Conservation (phyloP, 345 rosid genomes). For the Euclidium syriacum region DNA sequence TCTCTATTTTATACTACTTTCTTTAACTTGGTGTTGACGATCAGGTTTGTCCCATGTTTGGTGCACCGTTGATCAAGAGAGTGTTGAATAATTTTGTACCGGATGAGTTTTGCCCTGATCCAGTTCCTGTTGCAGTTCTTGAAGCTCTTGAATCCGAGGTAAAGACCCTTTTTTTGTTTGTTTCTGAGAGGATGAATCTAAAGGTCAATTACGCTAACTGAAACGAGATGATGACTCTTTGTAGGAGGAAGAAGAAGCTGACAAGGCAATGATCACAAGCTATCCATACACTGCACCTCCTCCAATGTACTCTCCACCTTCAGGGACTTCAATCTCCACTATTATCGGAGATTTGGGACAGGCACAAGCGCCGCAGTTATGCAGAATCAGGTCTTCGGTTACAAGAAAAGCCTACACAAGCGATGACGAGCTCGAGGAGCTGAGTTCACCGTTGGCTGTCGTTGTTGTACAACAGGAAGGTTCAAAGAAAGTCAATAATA, state of each 20-base stretch:
- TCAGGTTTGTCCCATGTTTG: slow-evolving; percentile 80
- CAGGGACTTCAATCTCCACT: slow-evolving; percentile 41
- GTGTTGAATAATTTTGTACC: slow-evolving; percentile 63
- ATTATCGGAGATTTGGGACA: slow-evolving; percentile 40
- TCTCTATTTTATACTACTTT: not conserved
- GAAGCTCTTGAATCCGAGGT: slow-evolving; percentile 80
- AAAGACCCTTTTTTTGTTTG: slow-evolving; percentile 20
- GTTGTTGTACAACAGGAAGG: slow-evolving; percentile 34
- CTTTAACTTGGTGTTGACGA: not conserved
- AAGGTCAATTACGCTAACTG: slow-evolving; percentile 8
- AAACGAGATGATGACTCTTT: slow-evolving; percentile 8
- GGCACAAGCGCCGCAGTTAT: slow-evolving; percentile 38
- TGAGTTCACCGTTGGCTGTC: slow-evolving; percentile 60
- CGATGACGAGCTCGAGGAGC: slow-evolving; percentile 87
- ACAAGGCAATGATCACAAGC: slow-evolving; percentile 27
- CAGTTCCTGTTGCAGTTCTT: slow-evolving; percentile 69
- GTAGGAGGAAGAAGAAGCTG: slow-evolving; percentile 18
- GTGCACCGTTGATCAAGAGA: slow-evolving; percentile 68
- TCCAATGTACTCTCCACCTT: slow-evolving; percentile 56
- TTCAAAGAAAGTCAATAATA: slow-evolving; percentile 7
- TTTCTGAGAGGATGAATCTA: not conserved
- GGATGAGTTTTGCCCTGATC: slow-evolving; percentile 93
- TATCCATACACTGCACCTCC: slow-evolving; percentile 60
- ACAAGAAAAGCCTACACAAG: slow-evolving; percentile 72
- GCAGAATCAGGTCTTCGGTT: slow-evolving; percentile 57